Conservation (phyloP, 2,329 filamentous ascomycete genomes). For the Cladosporium sp. region DNA sequence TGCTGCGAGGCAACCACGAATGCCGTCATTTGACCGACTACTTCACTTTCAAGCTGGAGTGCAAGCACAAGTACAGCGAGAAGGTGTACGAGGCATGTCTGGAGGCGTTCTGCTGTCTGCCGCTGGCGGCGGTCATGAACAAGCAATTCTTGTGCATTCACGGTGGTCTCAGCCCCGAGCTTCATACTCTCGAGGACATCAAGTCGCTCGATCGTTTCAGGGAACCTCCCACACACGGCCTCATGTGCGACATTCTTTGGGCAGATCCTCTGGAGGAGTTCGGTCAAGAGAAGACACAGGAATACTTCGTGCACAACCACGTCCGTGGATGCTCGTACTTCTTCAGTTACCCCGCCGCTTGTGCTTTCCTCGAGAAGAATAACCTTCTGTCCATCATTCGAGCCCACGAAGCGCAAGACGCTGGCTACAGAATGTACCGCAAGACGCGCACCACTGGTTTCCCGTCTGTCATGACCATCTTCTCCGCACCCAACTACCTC, state of each 20-base stretch:
- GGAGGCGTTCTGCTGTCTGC: conserved; percentile 94
- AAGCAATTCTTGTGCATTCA: conserved; percentile 99
- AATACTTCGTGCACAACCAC: conserved; percentile 98
- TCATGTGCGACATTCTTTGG: conserved; percentile 99
- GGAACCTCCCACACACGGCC: conserved; percentile 91
- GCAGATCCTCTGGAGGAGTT: conserved; percentile 97
- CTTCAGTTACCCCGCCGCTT: conserved; percentile 96
- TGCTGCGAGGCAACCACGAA: conserved; percentile 96
- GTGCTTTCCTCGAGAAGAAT: conserved; percentile 98
- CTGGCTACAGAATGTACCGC: conserved; percentile 97
- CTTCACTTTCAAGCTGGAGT: conserved; percentile 99
- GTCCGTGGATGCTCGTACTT: conserved; percentile 99
- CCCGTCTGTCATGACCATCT: conserved; percentile 99
- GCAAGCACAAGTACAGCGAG: conserved; percentile 99
- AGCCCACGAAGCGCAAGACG: conserved; percentile 97
- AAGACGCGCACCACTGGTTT: conserved; percentile 98
- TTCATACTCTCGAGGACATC: conserved; percentile 93
- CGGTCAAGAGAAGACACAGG: conserved; percentile 95
- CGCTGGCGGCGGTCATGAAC: conserved; percentile 97
- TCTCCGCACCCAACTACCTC: conserved; percentile 97
- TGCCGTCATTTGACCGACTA: conserved; percentile 98
- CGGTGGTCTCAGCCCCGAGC: conserved; percentile 89
- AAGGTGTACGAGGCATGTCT: conserved; percentile 95
- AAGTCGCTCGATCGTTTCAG: conserved; percentile 98
- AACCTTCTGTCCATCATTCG: conserved; percentile 96